Evolutionary conservation across 164 flowering plant species (phyloP), one percentile per base, ranked within the genome.

Genomic region (Warburgia ugandensis): DNA sequence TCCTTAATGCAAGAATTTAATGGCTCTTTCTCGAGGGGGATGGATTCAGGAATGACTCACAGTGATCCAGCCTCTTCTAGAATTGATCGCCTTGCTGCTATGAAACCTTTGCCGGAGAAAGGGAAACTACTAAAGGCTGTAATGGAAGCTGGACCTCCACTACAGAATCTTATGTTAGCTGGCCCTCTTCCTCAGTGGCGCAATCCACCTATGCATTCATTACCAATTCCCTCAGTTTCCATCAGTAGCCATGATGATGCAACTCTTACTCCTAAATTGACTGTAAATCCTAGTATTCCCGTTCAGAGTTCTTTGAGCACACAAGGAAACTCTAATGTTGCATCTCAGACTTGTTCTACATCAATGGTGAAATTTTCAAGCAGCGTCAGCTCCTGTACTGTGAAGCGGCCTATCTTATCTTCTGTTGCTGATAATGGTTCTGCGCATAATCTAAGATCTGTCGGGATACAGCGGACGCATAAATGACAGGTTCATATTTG

Each of bases 161-260:
- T 91, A 35, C 76, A 81, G 61, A 77, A 88, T 9, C 81, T 86
- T 5, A 71, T 90, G 25, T 64, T 84, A 16, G 80, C 94, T 1
- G 95, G 91, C 2, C 77, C 91, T 0, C 80, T 90, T 30, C 95
- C 95, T 7, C 69, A 54, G 23, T 86, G 90, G 95, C 62, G 74
- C 40, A 77, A 77, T 47, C 86, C 94, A 10, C 94, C 90, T n/a
- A n/a, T 68, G 32, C 78, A 69, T 45, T 33, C 74, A 8, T 54
- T 71, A 62, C 72, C 70, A 16, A 64, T 76, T 10, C 86, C 88
- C 65, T 73, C 8, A 51, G 65, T 48, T 42, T n/a, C 38, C 2
- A 41, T 53, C 29, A 36, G 25, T 22, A 42, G 54, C 9, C 26
- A 27, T 1, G 26, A 21, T 32, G 17, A 30, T 23, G 17, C 17